Base-by-base conservation (phyloP, 352 stramenopile genomes). In the Globisporangium abappressorium region DNA sequence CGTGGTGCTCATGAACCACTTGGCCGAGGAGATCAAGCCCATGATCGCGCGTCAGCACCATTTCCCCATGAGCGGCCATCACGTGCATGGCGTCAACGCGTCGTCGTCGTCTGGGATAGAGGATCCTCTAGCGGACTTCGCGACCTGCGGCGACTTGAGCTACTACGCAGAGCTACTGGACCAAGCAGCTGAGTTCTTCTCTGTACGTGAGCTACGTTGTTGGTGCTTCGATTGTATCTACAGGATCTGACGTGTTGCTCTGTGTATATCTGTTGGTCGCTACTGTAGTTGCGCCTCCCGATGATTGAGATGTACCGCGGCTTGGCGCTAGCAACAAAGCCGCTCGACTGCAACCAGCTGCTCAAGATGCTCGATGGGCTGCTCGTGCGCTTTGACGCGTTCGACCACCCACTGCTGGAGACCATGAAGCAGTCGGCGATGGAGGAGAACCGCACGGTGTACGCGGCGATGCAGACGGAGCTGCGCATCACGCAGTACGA, bases 81-180 rank as follows among this genome's bases (percentile, higher is more conserved):
- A 57, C 63, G 49, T 55, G 4, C 28, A 51, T 20, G 14, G 54
- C 33, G 3, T 34, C 28, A 30, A 57, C 43, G 18, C 43, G 18
- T 51, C 18, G 43, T 51, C 43, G 43, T 51, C 43, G 7, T 24
- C 43, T 5, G 43, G 14, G 5, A 24, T 20, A 12, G 68, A 33
- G 14, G 68, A 70, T 5, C 7, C 56, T 15, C 72, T 81, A 56
- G 72, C 73, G 66, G 78, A 81, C 33, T 64, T 80, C 14, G 64
- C 71, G 9, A 76, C 72, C 68, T 86, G 74, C 36, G 84, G 83
- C 12, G 83, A 93, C 46, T 77, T 93, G 70, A 76, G 80, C 55
- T 93, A 92, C 68, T 94, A 93, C 58, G 73, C 81, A 24, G 81
- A 89, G 59, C 70, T 94, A 43, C 78, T 94, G 0, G 78, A 89